These are phyloP conservation scores for Puccinia horiana DNA, from an alignment of 1,284 basidiomycete genomes.

Conservation along the genomic window DNA sequence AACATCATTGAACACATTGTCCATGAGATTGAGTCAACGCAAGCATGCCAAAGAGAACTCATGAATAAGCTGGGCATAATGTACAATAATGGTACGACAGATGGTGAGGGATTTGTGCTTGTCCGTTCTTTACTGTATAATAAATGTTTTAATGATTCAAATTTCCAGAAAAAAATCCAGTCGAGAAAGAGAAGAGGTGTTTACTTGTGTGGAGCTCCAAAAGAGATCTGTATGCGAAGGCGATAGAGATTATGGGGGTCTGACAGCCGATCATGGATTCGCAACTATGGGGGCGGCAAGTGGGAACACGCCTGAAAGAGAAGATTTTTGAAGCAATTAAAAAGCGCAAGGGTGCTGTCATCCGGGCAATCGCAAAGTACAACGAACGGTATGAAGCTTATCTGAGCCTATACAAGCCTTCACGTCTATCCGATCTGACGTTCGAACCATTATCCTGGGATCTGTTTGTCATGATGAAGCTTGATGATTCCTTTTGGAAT, in stretches of 20 bases:
- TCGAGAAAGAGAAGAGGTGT: background rate
- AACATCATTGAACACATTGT: background rate
- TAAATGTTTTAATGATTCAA: background rate
- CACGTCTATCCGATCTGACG: too few relatives aligned
- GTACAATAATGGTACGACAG: background rate
- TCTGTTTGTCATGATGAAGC: background rate
- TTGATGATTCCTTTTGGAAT: background rate
- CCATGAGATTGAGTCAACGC: background rate
- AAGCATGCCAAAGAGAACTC: background rate
- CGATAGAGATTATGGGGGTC: background rate
- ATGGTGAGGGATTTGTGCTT: background rate
- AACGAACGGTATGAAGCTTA: background rate
- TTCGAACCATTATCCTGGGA: background rate
- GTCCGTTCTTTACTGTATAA: background rate
- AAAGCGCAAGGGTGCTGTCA: background rate
- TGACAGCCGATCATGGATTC: background rate
- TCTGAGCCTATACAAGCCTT: background rate
- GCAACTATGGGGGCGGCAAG: background rate
- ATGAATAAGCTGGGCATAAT: background rate
- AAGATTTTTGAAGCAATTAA: constrained; percentile 19
- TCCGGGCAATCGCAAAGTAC: background rate
- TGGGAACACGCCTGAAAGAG: constrained; percentile 3
- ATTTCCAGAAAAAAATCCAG: background rate
- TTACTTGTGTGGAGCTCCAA: background rate
- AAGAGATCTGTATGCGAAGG: background rate